Evolutionary conservation across 2,329 filamentous ascomycete genomes (phyloP).

Genomic region (Pestalotiopsis sp.): DNA sequence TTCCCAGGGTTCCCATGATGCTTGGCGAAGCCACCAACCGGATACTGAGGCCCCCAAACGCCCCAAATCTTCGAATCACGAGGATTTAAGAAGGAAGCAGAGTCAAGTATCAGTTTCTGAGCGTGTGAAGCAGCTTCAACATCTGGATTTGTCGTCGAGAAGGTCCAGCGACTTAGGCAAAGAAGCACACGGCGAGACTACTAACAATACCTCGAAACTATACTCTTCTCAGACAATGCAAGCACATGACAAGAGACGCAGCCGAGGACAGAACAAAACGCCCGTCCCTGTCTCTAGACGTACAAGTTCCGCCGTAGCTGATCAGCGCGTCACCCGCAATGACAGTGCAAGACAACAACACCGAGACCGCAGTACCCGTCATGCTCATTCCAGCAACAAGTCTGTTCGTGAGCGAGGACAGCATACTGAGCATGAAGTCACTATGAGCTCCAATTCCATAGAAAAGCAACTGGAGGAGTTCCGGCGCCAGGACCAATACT

Average conservation of each 20-base stretch:
- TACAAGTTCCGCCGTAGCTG: background rate
- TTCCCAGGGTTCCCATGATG: slow-evolving; percentile 15
- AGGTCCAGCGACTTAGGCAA: background rate
- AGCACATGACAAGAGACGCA: background rate
- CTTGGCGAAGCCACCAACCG: slow-evolving; percentile 9
- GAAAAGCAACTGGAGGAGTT: slow-evolving; percentile 1
- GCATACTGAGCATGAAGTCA: background rate
- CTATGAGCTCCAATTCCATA: background rate
- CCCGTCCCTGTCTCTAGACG: background rate
- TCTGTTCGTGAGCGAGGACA: background rate
- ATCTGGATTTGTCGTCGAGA: background rate
- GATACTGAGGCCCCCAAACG: slow-evolving; percentile 6
- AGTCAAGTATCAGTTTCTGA: background rate
- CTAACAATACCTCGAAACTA: background rate
- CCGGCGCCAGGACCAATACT: background rate
- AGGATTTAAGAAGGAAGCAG: background rate
- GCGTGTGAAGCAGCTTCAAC: background rate
- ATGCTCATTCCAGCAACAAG: background rate
- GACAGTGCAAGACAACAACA: background rate
- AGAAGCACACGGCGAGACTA: background rate
- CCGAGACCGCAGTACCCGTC: background rate
- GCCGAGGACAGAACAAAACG: background rate
- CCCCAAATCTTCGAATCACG: slow-evolving; percentile 6
- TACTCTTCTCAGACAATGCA: background rate
- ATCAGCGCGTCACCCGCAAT: background rate